Evolutionary conservation across 495 filamentous ascomycete species (phyloP), one percentile per base, ranked within the genome.

Genomic region (Poronia punctata): DNA sequence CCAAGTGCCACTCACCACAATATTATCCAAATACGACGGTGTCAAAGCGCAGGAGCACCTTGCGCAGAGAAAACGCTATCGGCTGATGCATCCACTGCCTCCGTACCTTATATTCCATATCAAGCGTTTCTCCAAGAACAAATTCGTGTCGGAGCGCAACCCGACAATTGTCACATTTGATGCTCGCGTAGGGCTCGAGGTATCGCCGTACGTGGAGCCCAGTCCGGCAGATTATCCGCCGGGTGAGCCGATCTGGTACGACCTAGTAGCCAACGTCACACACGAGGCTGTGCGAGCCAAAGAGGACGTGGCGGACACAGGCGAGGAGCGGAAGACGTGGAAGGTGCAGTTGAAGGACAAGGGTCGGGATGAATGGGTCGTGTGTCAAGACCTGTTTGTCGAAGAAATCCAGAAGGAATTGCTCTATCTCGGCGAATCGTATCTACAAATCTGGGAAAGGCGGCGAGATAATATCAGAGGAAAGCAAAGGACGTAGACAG

Each of bases 91-190:
- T 56, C 93, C 93, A 1, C 73, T 97, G 0, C 92, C 92, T 0
- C 93, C 89, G 1, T 97, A 82, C 53, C 75, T 98, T 12, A 70
- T 93, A 24, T 90, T 98, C 67, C 89, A 97, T 65, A 81, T 99
- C 70, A 97, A 97, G 63, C 85, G 92, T 27, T 99, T 99, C 75
- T 84, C 78, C 53, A 77, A 81, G 43, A 99, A 99, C 70, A 90
- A 95, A 48, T 97, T 97, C 60, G 86, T 97, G 20, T 70, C 80
- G 3, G 93, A 99, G 64, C 83, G 92, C 23, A 99, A 97, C 62
- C 92, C 89, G 4, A 97, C 93, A 0, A 99, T 99, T 56, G 92
- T 99, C 40, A 96, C 89, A 7, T 96, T 97, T 64, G 83, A 86
- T 40, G 78, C 81, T 3, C 74, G 82, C 41, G 49, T 59, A 16